Evolutionary conservation across 768 basidiomycete genomes (phyloP), one percentile per base, ranked within the genome.

Genomic region (Boletellus ananiceps): DNA sequence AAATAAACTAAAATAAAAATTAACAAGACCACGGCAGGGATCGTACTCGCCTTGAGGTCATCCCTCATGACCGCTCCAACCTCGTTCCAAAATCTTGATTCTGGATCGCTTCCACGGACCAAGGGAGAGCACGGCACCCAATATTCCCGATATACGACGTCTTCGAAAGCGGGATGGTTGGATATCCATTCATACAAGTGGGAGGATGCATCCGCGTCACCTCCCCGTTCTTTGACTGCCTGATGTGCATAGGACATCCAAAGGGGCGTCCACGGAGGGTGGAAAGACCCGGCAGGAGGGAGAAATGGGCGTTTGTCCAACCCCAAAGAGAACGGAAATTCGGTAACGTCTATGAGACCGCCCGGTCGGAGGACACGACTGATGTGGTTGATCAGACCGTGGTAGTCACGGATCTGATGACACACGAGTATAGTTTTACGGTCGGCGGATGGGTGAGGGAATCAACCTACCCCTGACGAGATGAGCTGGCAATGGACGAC

Each of bases 401-500:
- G 67, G 53, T 83, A 91, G 61, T 90, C 81, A 57, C 75, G 80
- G 52, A 91, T 83, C 87, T 88, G 61, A 27, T 34, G 19, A 49
- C 37, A 37, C 7, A 46, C 45, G 46, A 52, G 40, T 56, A 56
- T 49, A 42, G 53, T 60, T 40, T 50, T 56, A 45, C 42, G 19
- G 40, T 50, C 36, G 34, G 49, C 44, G 49, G 44, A 35, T 41
- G 23, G 23, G 23, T 25, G 37, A 56, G n/a, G 40, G 43, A 34
- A 29, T 25, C n/a, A 36, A 71, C 85, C 62, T 59, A 88, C 88
- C 33, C 88, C 88, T 19, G 85, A 80, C 3, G 82, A 76, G 49
- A 90, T 77, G 34, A 89, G 76, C 19, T 83, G 81, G 29, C 79
- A 78, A 59, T 89, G 87, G 0, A 85, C 84, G 14, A 84, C 83